Evolutionary conservation across 192 early-diverging fungal species (phyloP).

Genomic region (Funneliformis geosporum): DNA sequence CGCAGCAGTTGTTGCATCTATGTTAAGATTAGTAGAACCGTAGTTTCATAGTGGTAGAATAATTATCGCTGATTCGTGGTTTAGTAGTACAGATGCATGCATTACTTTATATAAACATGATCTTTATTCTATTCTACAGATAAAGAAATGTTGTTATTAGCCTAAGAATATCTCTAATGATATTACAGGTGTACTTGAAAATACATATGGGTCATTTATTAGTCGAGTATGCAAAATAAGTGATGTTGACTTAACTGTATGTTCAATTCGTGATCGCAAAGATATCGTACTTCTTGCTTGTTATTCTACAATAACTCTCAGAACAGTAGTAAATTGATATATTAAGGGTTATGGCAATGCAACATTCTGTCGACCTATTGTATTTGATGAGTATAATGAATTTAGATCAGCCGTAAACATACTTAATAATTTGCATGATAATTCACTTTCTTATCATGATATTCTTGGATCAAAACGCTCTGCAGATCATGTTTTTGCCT

Average conservation of each 20-base stretch:
- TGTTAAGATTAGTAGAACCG: conserved; percentile 18
- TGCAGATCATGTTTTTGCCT: neutral
- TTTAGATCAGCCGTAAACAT: conserved; percentile 5
- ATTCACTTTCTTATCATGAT: conserved; percentile 1
- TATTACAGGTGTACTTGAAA: neutral
- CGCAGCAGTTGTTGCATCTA: neutral
- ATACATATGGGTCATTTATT: conserved; percentile 1
- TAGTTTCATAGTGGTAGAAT: conserved; percentile 12
- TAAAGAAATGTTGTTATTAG: neutral
- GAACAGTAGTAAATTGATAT: conserved; percentile 11
- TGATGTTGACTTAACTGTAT: no score
- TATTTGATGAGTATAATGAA: no score
- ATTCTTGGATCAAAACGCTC: conserved; percentile 18
- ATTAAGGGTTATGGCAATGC: neutral
- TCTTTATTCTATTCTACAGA: neutral
- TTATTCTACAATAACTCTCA: neutral
- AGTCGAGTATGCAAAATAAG: no score
- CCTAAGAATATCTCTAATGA: neutral
- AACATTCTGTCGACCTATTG: neutral
- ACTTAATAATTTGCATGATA: conserved; percentile 16
- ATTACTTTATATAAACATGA: neutral
- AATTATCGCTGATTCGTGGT: conserved; percentile 2
- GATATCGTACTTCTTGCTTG: no score
- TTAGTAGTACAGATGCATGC: neutral
- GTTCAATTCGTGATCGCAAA: no score